Evolutionary conservation across 192 early-diverging fungal genomes (phyloP).

Genomic region (Gamsiella multidivaricata): DNA sequence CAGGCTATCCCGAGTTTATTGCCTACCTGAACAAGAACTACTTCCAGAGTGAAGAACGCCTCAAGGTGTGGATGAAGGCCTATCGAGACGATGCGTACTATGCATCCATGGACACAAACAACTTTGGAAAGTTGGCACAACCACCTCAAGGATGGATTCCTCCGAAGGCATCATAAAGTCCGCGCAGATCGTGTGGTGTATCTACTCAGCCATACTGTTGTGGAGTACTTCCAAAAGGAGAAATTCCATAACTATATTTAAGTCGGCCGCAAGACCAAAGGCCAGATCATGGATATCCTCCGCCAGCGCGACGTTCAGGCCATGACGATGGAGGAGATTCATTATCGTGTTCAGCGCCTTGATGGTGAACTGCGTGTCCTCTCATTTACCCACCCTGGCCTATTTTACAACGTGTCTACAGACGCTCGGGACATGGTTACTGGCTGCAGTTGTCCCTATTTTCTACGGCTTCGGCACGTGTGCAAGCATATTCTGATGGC

Average conservation of each 20-base stretch:
- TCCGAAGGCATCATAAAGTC: not conserved
- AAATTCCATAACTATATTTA: not conserved
- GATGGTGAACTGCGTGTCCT: not conserved
- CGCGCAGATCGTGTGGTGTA: not conserved
- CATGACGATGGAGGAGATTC: not conserved
- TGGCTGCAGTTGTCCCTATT: not conserved
- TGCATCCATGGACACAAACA: slow-evolving; percentile 1
- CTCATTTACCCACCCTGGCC: not conserved
- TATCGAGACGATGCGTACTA: not conserved
- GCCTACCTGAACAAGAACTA: not conserved
- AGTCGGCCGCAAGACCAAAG: not conserved
- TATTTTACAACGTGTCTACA: not conserved
- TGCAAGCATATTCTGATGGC: not conserved
- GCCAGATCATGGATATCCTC: not conserved
- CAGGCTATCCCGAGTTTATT: not conserved
- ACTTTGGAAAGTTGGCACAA: not conserved
- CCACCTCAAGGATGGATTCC: not conserved
- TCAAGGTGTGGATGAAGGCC: not conserved
- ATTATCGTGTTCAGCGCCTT: not conserved
- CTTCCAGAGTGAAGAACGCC: not conserved
- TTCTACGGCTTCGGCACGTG: not conserved
- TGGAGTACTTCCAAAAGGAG: not conserved
- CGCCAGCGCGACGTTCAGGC: not conserved
- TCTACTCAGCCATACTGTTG: not conserved
- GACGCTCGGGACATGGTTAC: not conserved